These are phyloP conservation scores for Talaromyces trachyspermus DNA, from an alignment of 495 filamentous ascomycete genomes.

Conservation along the genomic window DNA sequence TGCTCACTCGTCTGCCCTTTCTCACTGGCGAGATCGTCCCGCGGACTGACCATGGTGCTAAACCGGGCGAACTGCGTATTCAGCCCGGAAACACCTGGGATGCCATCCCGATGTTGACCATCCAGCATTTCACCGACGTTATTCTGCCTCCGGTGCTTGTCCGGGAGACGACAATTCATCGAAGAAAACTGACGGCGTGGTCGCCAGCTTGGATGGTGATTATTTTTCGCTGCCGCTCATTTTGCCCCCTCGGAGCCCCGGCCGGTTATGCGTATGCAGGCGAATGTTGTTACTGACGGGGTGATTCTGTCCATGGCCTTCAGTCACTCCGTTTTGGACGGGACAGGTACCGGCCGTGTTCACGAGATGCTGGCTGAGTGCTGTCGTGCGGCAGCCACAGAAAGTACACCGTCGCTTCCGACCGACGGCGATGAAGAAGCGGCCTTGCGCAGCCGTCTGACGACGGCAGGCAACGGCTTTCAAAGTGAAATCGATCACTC, in stretches of 20 bases:
- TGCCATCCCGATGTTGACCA: no score
- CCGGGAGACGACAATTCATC: no score
- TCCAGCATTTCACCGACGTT: no score
- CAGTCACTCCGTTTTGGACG: slow-evolving; percentile 8
- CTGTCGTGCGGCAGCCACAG: slow-evolving; percentile 4
- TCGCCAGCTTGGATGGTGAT: no score
- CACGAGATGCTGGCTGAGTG: slow-evolving; percentile 6
- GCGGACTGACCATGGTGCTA: no score
- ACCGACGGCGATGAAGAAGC: no score
- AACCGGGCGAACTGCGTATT: no score
- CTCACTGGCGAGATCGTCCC: no score
- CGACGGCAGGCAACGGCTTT: neutral
- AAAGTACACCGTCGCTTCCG: neutral
- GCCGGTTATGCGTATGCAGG: slow-evolving; percentile 9
- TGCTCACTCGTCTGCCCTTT: no score
- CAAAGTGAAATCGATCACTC: slow-evolving; percentile 4
- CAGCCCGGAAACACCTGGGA: no score
- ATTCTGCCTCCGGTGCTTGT: no score
- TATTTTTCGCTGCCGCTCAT: slow-evolving; percentile 9
- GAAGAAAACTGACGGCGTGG: no score
- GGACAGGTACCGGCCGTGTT: slow-evolving; percentile 3
- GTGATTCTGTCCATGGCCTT: slow-evolving; percentile 6
- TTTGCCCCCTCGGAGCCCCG: slow-evolving; percentile 6
- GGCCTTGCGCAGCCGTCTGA: neutral
- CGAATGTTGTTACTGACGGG: slow-evolving; percentile 8